Conservation (phyloP, 2,329 filamentous ascomycete genomes). For the Colletotrichum sidae region DNA sequence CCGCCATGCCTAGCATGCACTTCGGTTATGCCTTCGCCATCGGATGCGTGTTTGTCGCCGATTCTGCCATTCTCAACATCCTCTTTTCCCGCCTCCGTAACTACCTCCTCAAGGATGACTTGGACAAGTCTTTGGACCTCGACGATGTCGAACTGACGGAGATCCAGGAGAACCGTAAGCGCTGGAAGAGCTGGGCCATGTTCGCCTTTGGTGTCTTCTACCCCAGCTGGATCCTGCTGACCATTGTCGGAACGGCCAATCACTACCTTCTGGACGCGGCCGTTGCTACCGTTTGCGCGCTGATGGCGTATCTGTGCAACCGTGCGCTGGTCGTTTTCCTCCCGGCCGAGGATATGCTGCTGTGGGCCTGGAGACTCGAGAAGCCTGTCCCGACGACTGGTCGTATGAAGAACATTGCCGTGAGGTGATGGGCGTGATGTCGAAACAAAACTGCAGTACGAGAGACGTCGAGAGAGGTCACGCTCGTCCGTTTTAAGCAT, state of each 20-base stretch:
- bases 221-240: constrained; percentile 63
- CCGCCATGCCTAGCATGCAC: constrained; percentile 69
- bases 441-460: constrained; percentile 5
- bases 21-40: constrained; percentile 68
- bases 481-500: constrained; percentile 27
- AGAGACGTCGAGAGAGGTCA: constrained; percentile 8
- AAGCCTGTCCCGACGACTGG: constrained; percentile 69
- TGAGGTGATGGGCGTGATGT: constrained; percentile 11
- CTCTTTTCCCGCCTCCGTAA: constrained; percentile 42
- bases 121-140: constrained; percentile 34
- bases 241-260: constrained; percentile 72
- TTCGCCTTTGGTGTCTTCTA: constrained; percentile 60
- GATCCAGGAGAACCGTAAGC: constrained; percentile 40
- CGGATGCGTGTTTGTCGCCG: constrained; percentile 64
- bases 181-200: constrained; percentile 44
- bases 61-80: constrained; percentile 60
- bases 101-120: constrained; percentile 29
- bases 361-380: constrained; percentile 71
- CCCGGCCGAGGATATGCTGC: constrained; percentile 73
- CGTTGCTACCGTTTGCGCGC: constrained; percentile 71
- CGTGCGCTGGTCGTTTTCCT: constrained; percentile 68
- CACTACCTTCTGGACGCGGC: constrained; percentile 75
- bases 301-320: constrained; percentile 67
- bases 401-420: constrained; percentile 40
- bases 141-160: constrained; percentile 39